Evolutionary conservation across 257 asterid genomes (phyloP), one percentile per base, ranked within the genome.

Genomic region (Forsythia suspensa): DNA sequence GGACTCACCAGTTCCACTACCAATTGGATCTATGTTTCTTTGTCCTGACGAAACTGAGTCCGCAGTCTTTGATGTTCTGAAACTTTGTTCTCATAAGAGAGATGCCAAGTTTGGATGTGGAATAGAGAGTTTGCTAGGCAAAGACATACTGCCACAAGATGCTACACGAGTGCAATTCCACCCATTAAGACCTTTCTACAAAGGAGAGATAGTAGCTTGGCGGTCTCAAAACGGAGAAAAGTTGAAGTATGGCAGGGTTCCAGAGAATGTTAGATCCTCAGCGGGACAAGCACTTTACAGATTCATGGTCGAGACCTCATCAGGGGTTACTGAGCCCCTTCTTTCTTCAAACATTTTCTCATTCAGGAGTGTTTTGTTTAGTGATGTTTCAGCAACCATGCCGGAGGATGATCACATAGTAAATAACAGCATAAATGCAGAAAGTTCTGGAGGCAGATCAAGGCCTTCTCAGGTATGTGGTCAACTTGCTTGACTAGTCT

Each of bases 121-220:
- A 70, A 83, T 80, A 57, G 90, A 88, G 80, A 76, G 80, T 83
- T 86, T 87, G 68, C 79, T 95, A 41, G 95, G 98, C 76, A 87
- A 86, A 84, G 96, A 92, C 83, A 89, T 95, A 83, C 70, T 89
- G 76, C 93, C 97, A 71, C 98, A 92, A 73, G 98, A 95, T 91
- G 98, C 98, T 82, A 77, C 80, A 66, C 90, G 84, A 73, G 96
- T 95, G 82, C 98, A 95, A 73, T 90, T 92, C 81, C 97, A 90
- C 88, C 98, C 98, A 69, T 81, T 95, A 86, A 91, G 98, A 80
- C 98, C 98, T 15, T 92, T 92, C 87, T 95, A 92, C 85, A 90
- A 83, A 80, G 98, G 96, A 71, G 98, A 95, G 85, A 86, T 95
- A 88, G 95, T 95, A 84, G 96, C 98, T 85, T 95, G 98, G 98